Percentiles rank a stretch among this genome's conserved stretches.
Conservation (phyloP, 2,329 filamentous ascomycete genomes). For the Zalaria obscura region DNA sequence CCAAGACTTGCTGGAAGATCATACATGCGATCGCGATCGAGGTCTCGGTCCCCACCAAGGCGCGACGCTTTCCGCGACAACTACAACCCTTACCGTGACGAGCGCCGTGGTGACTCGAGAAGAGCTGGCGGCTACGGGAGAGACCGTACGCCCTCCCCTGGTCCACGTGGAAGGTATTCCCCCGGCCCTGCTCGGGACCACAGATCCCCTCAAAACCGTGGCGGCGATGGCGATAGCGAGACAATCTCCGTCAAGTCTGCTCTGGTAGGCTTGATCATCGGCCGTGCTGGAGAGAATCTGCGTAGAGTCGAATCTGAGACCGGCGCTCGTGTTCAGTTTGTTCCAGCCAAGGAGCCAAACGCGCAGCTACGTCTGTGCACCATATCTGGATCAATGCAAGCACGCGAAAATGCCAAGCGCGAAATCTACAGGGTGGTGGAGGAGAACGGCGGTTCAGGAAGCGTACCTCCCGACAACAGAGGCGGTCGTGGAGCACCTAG, state of each 20-base stretch:
- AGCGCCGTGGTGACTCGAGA: slow-evolving; percentile 57
- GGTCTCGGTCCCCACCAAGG: slow-evolving; percentile 56
- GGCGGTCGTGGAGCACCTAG: slow-evolving; percentile 7
- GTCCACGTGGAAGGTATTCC: slow-evolving; percentile 30
- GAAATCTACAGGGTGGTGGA: slow-evolving; percentile 82
- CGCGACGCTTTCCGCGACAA: slow-evolving; percentile 61
- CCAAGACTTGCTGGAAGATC: slow-evolving; percentile 38
- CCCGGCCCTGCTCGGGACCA: slow-evolving; percentile 9
- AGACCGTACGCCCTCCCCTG: slow-evolving; percentile 61
- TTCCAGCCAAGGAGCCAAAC: slow-evolving; percentile 57
- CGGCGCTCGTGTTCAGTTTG: slow-evolving; percentile 73
- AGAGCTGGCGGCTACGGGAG: slow-evolving; percentile 42
- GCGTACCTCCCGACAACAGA: slow-evolving; percentile 3
- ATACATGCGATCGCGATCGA: slow-evolving; percentile 47
- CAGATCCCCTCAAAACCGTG: slow-evolving; percentile 27
- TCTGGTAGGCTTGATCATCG: slow-evolving; percentile 81
- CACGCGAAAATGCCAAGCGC: slow-evolving; percentile 62
- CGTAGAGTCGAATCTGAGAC: slow-evolving; percentile 73
- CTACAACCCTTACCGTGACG: slow-evolving; percentile 73
- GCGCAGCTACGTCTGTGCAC: slow-evolving; percentile 71
- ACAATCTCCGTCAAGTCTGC: slow-evolving; percentile 77
- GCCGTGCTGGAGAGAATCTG: slow-evolving; percentile 77
- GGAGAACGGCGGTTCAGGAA: slow-evolving; percentile 52
- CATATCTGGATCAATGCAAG: slow-evolving; percentile 59
- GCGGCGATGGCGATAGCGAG: slow-evolving; percentile 57